Conservation (phyloP, 805 yeast species). For the Debaryomyces maramus region DNA sequence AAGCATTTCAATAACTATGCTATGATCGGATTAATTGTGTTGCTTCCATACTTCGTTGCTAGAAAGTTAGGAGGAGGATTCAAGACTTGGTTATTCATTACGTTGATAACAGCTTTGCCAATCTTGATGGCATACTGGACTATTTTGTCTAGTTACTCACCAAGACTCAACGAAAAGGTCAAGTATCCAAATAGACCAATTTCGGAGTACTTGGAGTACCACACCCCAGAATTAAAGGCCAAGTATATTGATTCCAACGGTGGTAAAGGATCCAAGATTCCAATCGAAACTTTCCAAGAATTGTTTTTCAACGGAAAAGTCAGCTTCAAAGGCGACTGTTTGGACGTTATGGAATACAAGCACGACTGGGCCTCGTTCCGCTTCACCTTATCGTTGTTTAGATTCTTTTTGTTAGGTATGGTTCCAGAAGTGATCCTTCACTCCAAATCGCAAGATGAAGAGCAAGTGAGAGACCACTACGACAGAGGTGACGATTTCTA, state of each 20-base stretch:
- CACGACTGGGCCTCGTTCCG: constrained; percentile 89
- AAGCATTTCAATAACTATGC: constrained; percentile 67
- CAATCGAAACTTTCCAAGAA: constrained; percentile 91
- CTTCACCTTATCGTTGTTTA: constrained; percentile 75
- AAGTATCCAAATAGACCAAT: constrained; percentile 75
- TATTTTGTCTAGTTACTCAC: constrained; percentile 69
- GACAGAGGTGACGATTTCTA: constrained; percentile 96
- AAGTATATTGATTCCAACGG: constrained; percentile 55
- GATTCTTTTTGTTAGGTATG: constrained; percentile 80
- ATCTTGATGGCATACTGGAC: constrained; percentile 84
- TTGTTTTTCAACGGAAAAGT: constrained; percentile 82
- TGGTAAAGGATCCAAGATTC: constrained; percentile 73
- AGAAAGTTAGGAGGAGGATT: constrained; percentile 69
- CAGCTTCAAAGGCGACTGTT: constrained; percentile 81
- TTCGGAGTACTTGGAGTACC: constrained; percentile 78
- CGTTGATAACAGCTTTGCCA: constrained; percentile 59
- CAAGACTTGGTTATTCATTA: constrained; percentile 63
- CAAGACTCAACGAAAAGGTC: constrained; percentile 77
- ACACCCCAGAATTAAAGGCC: constrained; percentile 63
- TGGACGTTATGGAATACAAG: constrained; percentile 80
- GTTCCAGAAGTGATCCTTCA: constrained; percentile 92
- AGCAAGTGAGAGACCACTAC: constrained; percentile 92
- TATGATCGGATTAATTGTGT: constrained; percentile 48
- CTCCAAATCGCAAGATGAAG: constrained; percentile 92
- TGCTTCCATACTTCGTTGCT: constrained; percentile 63